Base-by-base conservation (phyloP, 768 basidiomycete genomes). In the Pisolithus tinctorius region DNA sequence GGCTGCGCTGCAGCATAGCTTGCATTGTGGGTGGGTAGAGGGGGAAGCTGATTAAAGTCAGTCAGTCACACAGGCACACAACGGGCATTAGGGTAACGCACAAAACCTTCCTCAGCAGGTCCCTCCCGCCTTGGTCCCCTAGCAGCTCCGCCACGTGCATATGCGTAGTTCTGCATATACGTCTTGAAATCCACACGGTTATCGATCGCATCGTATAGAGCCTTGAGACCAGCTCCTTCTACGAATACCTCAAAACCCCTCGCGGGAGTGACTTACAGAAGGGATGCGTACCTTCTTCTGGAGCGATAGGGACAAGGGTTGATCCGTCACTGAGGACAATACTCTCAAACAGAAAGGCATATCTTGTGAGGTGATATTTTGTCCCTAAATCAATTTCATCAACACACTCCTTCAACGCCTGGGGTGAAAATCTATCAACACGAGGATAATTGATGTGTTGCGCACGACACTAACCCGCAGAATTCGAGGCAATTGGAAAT, bases 331-430 rank as follows among this genome's bases (percentile, higher is more conserved):
- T 87, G 17, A 98, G 74, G 2, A 96, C 78, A 25, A 89, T 86
- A 59, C 85, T 89, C 68, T 99, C 96, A 60, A 88, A 94, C 23
- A 98, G 72, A 71, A 92, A 98, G 1, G 93, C 89, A 66, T 96
- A 98, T 68, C 94, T 79, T 0, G 92, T 87, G 44, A 98, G 74
- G 68, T 98, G 95, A 67, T 97, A 99, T 69, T 98, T 95, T 4
- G 91, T 93, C n/a, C 94, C 96, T 41, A 96, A 75, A 66, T 99
- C 96, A 49, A 97, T 83, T 69, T 99, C 96, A 61, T 97, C 95
- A 25, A 89, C 81, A 60, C 91, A 91, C 65, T 97, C 93, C 66
- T 98, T 98, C 52, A 99, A 73, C 20, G 88, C 80, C 91, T 93
- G 45, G 14, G 9, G 27, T 7, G 14, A 45, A 45, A 45, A 45